phyloP scores from a whole-genome alignment of 129 eudicot species.

The Daucus carota region DNA sequence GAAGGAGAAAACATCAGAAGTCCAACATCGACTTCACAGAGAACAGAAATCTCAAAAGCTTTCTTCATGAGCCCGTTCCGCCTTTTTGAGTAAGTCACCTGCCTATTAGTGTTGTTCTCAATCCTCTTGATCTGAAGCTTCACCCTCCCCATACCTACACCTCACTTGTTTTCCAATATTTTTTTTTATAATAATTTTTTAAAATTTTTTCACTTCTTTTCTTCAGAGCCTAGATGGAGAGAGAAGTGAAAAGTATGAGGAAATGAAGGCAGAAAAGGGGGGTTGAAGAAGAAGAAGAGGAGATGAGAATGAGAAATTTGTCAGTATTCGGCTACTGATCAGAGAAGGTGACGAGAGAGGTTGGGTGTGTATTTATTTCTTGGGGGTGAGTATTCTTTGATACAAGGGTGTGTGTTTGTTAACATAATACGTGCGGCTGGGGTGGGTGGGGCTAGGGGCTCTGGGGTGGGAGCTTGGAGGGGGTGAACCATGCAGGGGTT shows the following conservation, averaged over 20 bases:
- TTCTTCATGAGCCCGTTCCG: slow-evolving; percentile 85
- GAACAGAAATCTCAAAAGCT: slow-evolving; percentile 83
- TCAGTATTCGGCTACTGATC: slow-evolving; percentile 31
- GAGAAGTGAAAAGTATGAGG: background rate
- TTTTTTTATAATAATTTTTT: background rate
- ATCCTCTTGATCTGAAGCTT: slow-evolving; percentile 82
- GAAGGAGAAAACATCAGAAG: slow-evolving; percentile 92
- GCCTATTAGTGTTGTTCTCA: slow-evolving; percentile 79
- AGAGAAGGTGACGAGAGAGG: slow-evolving; percentile 31
- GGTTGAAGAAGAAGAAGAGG: background rate
- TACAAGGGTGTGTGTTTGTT: background rate
- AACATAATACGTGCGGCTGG: background rate
- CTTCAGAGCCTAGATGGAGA: background rate
- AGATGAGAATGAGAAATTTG: slow-evolving; percentile 18
- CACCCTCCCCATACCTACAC: slow-evolving; percentile 54
- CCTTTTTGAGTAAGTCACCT: slow-evolving; percentile 86
- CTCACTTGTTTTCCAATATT: background rate
- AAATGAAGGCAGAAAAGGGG: background rate
- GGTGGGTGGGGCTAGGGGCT: slow-evolving; percentile 9
- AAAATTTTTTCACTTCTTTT: background rate
- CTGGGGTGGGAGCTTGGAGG: background rate
- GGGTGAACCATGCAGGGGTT: background rate
- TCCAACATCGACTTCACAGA: slow-evolving; percentile 89
- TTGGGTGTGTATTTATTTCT: slow-evolving; percentile 27
- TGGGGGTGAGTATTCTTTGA: background rate